Evolutionary conservation across 2,329 filamentous ascomycete species (phyloP).

Genomic region (Blastomyces gilchristii): DNA sequence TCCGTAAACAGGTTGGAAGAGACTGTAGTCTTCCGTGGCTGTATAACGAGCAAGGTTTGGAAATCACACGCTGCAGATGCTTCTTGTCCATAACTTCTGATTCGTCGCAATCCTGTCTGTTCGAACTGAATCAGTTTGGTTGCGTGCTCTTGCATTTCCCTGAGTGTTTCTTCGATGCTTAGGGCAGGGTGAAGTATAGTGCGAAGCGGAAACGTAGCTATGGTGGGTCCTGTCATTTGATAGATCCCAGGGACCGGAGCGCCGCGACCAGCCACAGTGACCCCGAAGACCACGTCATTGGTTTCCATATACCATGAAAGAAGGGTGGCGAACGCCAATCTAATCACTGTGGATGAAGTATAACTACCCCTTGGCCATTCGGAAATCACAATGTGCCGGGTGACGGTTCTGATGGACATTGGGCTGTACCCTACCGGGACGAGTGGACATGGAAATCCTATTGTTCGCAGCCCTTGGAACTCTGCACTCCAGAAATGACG

Average conservation of each 20-base stretch:
- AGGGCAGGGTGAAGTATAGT: constrained; percentile 24
- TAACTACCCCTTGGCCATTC: constrained; percentile 11
- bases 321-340: constrained; percentile 34
- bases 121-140: constrained; percentile 50
- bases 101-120: constrained; percentile 39
- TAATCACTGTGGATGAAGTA: constrained; percentile 27
- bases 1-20: background rate
- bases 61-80: constrained; percentile 6
- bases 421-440: background rate
- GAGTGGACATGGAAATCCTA: constrained; percentile 7
- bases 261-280: constrained; percentile 34
- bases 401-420: background rate
- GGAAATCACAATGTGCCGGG: background rate
- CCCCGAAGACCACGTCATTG: constrained; percentile 35
- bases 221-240: constrained; percentile 32
- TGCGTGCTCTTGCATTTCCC: constrained; percentile 44
- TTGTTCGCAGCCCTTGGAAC: constrained; percentile 14
- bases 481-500: constrained; percentile 31
- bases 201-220: constrained; percentile 34
- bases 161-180: constrained; percentile 40
- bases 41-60: constrained; percentile 29
- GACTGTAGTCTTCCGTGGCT: constrained; percentile 11
- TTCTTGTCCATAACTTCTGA: constrained; percentile 43
- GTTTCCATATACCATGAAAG: constrained; percentile 29
- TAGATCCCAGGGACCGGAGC: constrained; percentile 28